phyloP scores from a whole-genome alignment of 768 basidiomycete genomes.

The Fomitopsis pulvina region DNA sequence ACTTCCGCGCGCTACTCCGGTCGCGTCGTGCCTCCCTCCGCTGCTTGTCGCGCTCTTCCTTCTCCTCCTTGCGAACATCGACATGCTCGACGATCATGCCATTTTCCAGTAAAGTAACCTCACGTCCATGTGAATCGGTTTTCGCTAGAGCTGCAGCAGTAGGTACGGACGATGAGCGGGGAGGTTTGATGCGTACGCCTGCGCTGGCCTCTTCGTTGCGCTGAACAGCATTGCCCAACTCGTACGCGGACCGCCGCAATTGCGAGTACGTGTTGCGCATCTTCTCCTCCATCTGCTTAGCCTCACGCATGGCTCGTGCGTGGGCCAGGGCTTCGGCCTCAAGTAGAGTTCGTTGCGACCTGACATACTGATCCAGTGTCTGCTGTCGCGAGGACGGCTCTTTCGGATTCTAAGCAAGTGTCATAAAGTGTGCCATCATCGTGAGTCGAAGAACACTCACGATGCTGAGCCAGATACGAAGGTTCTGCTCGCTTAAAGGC shows the following conservation, averaged over 20 bases:
- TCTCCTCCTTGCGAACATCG: constrained; percentile 74
- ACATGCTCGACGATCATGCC: constrained; percentile 89
- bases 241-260: constrained; percentile 73
- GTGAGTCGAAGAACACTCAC: constrained; percentile 35
- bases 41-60: constrained; percentile 63
- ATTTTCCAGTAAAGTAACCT: constrained; percentile 78
- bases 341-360: constrained; percentile 70
- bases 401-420: constrained; percentile 66
- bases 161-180: constrained; percentile 30
- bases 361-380: constrained; percentile 77
- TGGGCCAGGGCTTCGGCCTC: constrained; percentile 80
- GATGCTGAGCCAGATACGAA: constrained; percentile 74
- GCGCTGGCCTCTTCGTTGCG: constrained; percentile 44
- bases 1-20: constrained; percentile 55
- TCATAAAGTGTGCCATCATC: neutral
- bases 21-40: constrained; percentile 63
- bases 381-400: constrained; percentile 83
- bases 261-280: constrained; percentile 80
- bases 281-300: constrained; percentile 64
- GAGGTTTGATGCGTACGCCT: constrained; percentile 68
- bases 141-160: constrained; percentile 30
- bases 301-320: constrained; percentile 72
- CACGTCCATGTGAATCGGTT: constrained; percentile 51
- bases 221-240: constrained; percentile 44
- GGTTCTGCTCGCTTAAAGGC: constrained; percentile 66